phyloP scores from a whole-genome alignment of 352 stramenopile genomes.

The Phytopythium mirpurense region DNA sequence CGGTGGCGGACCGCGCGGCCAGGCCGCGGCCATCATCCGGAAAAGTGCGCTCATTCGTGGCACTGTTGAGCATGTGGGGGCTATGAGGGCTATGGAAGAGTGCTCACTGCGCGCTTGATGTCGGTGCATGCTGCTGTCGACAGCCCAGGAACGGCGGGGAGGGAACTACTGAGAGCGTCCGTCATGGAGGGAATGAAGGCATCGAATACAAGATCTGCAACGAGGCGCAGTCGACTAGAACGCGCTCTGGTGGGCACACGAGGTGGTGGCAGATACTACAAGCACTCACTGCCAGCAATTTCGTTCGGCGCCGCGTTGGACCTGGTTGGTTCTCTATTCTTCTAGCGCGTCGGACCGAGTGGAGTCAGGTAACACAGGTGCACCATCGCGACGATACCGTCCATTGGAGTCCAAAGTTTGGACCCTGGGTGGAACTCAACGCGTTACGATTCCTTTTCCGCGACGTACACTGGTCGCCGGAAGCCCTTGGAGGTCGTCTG shows the following conservation, averaged over 20 bases:
- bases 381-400: neutral
- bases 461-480: constrained; percentile 65
- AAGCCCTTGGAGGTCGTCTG: constrained; percentile 76
- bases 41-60: constrained; percentile 34
- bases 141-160: constrained; percentile 52
- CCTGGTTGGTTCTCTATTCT: no score
- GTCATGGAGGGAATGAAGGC: constrained; percentile 1
- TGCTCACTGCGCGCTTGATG: neutral
- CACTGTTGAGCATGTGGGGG: no score
- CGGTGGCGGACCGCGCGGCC: constrained; percentile 52
- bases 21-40: constrained; percentile 75
- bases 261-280: no score
- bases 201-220: neutral
- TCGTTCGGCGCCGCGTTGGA: no score
- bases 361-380: no score
- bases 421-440: constrained; percentile 2
- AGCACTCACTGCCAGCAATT: no score
- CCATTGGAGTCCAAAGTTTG: no score
- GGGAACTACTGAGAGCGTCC: constrained; percentile 30
- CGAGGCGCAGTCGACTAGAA: neutral
- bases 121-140: neutral
- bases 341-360: no score
- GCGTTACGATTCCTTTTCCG: constrained; percentile 41
- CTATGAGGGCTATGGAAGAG: neutral
- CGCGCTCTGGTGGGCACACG: no score